Base-by-base conservation (phyloP, 768 basidiomycete species). In the Hirschioporus abietinus region DNA sequence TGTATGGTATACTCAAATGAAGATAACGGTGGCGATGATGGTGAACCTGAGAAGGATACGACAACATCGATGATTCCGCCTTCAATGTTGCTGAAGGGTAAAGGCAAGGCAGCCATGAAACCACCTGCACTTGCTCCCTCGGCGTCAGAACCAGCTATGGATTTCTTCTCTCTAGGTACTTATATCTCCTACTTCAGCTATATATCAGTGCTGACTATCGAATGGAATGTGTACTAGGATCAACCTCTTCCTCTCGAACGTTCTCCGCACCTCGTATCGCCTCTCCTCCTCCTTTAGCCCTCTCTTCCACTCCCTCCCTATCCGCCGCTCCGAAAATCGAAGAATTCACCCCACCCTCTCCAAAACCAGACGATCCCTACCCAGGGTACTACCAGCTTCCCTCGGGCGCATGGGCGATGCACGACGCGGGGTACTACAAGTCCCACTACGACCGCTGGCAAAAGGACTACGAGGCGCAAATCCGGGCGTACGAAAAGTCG, bases 371-470 rank as follows among this genome's bases (percentile, higher is more conserved):
- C 8, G 93, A 95, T 72, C 84, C 86, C 18, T 93, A 93, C 74
- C 93, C 93, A 0, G 93, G 93, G 7, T 95, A 95, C 78, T 94
- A 95, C 71, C 87, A 89, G 65, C 82, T 90, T 23, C 92, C 93
- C 0, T 89, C 91, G 7, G 93, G 93, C 20, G 76, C 82, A 35
- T 96, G 93, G 87, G 89, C 85, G 26, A 86, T 88, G 0, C 83
- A 94, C 72, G 91, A 95, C 64, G 76, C 85, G 0, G 81, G 73
- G 35, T 92, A 91, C 75, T 95, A 91, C 71, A 81, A 80, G 23
- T 82, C 79, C 60, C 90, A 89, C 74, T 81, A 86, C 71, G 82
- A 86, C 66, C 88, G 86, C 72, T 94, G 92, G 93, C 81, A 91
- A 71, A 74, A 75, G 20, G 89, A 89, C 26, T 92, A 92, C 69